These are phyloP conservation scores for Trypanosoma mega DNA, from an alignment of 208 protist species.

Conservation along the genomic window DNA sequence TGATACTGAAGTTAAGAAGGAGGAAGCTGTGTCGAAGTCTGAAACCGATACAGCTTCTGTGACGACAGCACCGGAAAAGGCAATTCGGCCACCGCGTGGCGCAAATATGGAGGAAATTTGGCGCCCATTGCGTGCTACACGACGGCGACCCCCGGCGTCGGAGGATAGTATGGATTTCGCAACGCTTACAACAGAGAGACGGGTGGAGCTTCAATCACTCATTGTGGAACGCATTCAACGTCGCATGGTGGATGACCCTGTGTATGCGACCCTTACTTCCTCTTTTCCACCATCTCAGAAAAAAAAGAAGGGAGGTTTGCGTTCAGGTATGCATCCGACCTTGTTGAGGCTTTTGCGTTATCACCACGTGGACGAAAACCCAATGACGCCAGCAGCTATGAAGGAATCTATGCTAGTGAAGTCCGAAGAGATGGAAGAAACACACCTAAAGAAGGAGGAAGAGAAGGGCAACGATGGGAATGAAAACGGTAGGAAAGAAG, in stretches of 20 bases:
- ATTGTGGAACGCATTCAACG: conserved; percentile 20
- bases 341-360: neutral
- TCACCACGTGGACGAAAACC: neutral
- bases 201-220: neutral
- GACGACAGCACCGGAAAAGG: conserved; percentile 8
- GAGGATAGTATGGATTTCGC: conserved; percentile 19
- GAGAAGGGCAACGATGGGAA: no score
- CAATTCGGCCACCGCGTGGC: conserved; percentile 9
- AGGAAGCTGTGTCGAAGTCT: neutral
- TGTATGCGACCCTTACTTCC: conserved; percentile 19
- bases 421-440: no score
- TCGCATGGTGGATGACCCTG: conserved; percentile 22
- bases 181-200: conserved; percentile 4
- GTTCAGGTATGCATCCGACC: neutral
- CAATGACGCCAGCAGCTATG: no score
- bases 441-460: no score
- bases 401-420: neutral
- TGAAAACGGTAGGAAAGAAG: no score
- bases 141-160: conserved; percentile 29
- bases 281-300: conserved; percentile 4
- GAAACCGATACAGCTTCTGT: neutral
- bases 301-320: neutral
- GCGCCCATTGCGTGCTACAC: conserved; percentile 42
- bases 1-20: neutral
- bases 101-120: conserved; percentile 55